A percentile compares a stretch with the other conserved stretches of the same genome.
Conservation (phyloP, 2,329 filamentous ascomycete genomes). For the Aspergillus fructus region DNA sequence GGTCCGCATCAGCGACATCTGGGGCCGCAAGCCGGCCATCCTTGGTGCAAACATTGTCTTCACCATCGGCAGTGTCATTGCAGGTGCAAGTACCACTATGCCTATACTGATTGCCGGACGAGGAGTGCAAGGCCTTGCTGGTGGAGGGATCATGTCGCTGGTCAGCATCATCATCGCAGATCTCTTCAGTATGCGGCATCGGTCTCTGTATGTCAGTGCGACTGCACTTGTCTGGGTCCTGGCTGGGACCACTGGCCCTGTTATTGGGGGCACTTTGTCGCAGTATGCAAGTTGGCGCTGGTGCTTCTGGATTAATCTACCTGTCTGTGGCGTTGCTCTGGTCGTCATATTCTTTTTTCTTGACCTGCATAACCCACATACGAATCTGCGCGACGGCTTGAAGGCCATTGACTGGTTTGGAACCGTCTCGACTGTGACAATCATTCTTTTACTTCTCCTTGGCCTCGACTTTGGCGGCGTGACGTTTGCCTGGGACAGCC, state of each 20-base stretch:
- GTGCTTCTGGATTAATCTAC: conserved; percentile 55
- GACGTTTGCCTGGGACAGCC: conserved; percentile 51
- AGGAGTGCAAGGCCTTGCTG: conserved; percentile 54
- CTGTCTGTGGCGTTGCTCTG: conserved; percentile 50
- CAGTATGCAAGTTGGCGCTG: conserved; percentile 48
- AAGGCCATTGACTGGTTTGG: conserved; percentile 56
- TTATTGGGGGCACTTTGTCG: conserved; percentile 53
- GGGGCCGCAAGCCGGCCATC: not conserved
- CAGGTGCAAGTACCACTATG: conserved; percentile 47
- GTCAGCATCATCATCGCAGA: conserved; percentile 56
- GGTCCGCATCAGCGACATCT: conserved; percentile 7
- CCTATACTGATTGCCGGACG: conserved; percentile 54
- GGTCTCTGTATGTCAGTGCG: conserved; percentile 51
- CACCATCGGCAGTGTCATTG: conserved; percentile 49
- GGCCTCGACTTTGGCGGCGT: conserved; percentile 55
- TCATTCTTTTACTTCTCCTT: conserved; percentile 52
- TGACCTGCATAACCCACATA: conserved; percentile 56
- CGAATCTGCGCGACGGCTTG: conserved; percentile 47
- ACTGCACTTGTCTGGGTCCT: conserved; percentile 55
- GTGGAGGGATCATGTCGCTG: conserved; percentile 52
- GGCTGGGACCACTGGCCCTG: conserved; percentile 52
- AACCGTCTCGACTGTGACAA: conserved; percentile 48
- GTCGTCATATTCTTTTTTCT: conserved; percentile 41
- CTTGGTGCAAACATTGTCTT: conserved; percentile 46
- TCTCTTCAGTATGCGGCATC: conserved; percentile 50